These are phyloP conservation scores for Phialemonium atrogriseum DNA, from an alignment of 2,329 filamentous ascomycete genomes.

Conservation along the genomic window DNA sequence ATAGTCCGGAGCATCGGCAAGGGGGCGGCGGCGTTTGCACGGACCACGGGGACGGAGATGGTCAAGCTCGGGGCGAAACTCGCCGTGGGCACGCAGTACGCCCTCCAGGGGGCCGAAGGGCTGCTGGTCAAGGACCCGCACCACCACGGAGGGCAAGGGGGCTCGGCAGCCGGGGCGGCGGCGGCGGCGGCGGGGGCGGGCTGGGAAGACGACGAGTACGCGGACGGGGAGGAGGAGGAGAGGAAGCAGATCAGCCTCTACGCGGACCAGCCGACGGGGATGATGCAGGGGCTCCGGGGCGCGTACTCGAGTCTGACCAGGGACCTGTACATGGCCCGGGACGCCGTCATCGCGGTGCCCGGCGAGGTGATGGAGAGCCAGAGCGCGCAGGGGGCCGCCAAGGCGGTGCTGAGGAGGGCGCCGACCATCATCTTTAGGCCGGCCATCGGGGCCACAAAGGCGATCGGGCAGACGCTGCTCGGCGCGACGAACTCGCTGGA, in stretches of 20 bases:
- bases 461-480: constrained; percentile 78
- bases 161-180: constrained; percentile 14
- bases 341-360: constrained; percentile 92
- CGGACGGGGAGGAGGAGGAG: constrained; percentile 58
- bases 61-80: constrained; percentile 90
- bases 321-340: constrained; percentile 76
- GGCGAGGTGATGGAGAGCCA: constrained; percentile 83
- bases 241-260: constrained; percentile 81
- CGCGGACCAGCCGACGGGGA: constrained; percentile 84
- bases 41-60: constrained; percentile 89
- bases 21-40: constrained; percentile 81
- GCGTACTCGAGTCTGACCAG: constrained; percentile 77
- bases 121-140: constrained; percentile 49
- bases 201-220: constrained; percentile 40
- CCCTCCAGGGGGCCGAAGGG: constrained; percentile 80
- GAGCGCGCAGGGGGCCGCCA: constrained; percentile 71
- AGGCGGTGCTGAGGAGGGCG: constrained; percentile 68
- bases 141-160: constrained; percentile 28
- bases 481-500: constrained; percentile 91
- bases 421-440: constrained; percentile 92
- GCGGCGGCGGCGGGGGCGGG: constrained; percentile 7
- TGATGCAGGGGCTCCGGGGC: constrained; percentile 76
- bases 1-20: constrained; percentile 88
- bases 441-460: constrained; percentile 83
- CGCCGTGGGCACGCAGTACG: constrained; percentile 89